These are phyloP conservation scores for Lecanicillium sp. DNA, from an alignment of 2,329 filamentous ascomycete species.

Conservation along the genomic window DNA sequence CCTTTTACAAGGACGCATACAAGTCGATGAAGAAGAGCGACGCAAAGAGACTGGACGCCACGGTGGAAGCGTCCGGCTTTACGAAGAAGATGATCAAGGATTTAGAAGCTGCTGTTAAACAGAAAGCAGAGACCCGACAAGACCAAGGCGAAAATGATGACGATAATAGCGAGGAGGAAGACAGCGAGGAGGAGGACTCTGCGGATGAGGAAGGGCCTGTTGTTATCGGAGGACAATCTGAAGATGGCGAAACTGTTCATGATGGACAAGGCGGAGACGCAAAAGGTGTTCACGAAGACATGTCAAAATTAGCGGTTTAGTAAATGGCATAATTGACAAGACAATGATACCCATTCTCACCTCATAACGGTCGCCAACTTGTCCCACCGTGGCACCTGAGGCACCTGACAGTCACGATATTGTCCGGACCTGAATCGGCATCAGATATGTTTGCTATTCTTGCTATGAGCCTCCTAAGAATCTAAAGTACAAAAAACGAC, in stretches of 20 bases:
- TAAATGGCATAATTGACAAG: conserved; percentile 7
- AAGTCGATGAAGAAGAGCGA: conserved; percentile 62
- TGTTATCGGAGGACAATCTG: conserved; percentile 13
- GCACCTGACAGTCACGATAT: too few relatives aligned
- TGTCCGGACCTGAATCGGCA: conserved; percentile 15
- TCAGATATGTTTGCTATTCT: too few relatives aligned
- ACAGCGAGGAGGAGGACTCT: conserved; percentile 18
- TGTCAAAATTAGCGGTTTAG: conserved; percentile 17
- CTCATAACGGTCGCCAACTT: too few relatives aligned
- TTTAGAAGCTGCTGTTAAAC: conserved; percentile 80
- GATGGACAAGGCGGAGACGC: conserved; percentile 13
- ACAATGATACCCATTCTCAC: conserved; percentile 10
- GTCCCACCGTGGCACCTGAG: too few relatives aligned
- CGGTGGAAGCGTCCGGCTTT: conserved; percentile 88
- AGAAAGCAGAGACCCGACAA: conserved; percentile 51
- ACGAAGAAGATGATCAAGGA: conserved; percentile 97
- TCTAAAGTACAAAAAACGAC: conserved; percentile 32
- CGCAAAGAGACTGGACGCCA: conserved; percentile 68
- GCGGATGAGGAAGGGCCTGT: conserved; percentile 13
- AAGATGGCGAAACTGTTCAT: conserved; percentile 11
- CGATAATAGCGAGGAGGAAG: conserved; percentile 17
- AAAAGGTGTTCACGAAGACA: conserved; percentile 16
- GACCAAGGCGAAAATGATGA: conserved; percentile 24
- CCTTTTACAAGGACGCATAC: conserved; percentile 76
- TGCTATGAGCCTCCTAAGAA: conserved; percentile 9